Base-by-base conservation (phyloP, 2,329 filamentous ascomycete genomes). In the Aureobasidium zeae region DNA sequence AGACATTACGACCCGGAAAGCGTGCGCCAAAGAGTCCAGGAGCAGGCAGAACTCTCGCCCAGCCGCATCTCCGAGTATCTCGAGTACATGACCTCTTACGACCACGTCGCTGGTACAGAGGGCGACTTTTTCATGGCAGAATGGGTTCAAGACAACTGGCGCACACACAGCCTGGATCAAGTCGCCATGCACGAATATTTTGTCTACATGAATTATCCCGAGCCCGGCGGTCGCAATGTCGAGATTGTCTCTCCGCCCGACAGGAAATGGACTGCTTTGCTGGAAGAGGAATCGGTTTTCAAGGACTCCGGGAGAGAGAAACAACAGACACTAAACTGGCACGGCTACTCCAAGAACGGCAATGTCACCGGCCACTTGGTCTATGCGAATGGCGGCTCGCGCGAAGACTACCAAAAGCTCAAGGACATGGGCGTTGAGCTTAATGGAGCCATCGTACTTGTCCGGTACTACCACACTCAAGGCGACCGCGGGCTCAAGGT, bases 201-300 rank as follows among this genome's bases (percentile, higher is more conserved):
- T 54, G 88, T 93, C 12, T 96, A 95, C 59, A 68, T 96, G 56
- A 96, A 96, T 63, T 98, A 94, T 60, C 87, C 91, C 0, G 82
- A 72, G 50, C 66, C 73, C 20, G 81, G 77, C 48, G 91, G 89
- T 10, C 74, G 91, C 37, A 76, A 79, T 46, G 81, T 98, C 28
- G 79, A 88, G 49, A 84, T 98, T 38, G 68, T 94, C 49, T 79
- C 81, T 25, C 73, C 73, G 0, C 76, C 80, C 41, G 79, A 78
- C 49, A 68, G 79, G 25, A 52, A 48, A 34, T 96, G 88, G 88
- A 75, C 79, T 45, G 91, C 89, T 10, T 74, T 74, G 50, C 67
- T 98, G 38, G 89, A 98, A 56, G 91, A 96, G 66, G 74, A 83
- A 33, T 73, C 73, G n/a, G 71, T 74, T 1, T 81, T 81, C 51